Percentiles rank a stretch among this genome's conserved stretches.
phyloP scores from a whole-genome alignment of 345 rosid species.

The Nephelium lappaceum region DNA sequence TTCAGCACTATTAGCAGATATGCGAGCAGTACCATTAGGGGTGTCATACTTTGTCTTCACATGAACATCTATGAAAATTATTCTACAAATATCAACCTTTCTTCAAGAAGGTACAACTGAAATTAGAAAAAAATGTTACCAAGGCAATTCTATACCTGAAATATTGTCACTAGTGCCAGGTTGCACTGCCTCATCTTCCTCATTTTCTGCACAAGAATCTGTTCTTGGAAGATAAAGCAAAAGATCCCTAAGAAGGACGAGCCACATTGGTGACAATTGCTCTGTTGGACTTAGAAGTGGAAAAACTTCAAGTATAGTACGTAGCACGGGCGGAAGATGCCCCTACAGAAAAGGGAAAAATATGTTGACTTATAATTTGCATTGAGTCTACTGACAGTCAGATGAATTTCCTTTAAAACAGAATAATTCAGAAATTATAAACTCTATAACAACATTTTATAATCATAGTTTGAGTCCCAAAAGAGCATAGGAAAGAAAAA shows the following conservation, averaged over 20 bases:
- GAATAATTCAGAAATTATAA: not conserved
- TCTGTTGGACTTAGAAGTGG: constrained; percentile 77
- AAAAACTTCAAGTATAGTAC: constrained; percentile 73
- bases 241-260: constrained; percentile 63
- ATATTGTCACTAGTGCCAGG: constrained; percentile 34
- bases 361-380: not conserved
- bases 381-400: not conserved
- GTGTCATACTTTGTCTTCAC: constrained; percentile 33
- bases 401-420: constrained; percentile 1
- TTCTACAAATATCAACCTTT: constrained; percentile 25
- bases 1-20: constrained; percentile 39
- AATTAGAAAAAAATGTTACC: constrained; percentile 16
- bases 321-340: constrained; percentile 75
- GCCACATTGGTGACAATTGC: constrained; percentile 89
- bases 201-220: constrained; percentile 45
- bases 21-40: constrained; percentile 48
- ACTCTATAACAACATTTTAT: not conserved
- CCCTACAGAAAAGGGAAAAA: constrained; percentile 50
- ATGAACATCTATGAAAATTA: constrained; percentile 37
- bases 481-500: not conserved
- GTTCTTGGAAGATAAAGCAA: constrained; percentile 74
- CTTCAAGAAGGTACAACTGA: constrained; percentile 15
- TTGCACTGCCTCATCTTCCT: constrained; percentile 54
- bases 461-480: no score
- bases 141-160: constrained; percentile 39